A percentile compares a stretch with the other conserved stretches of the same genome.
Evolutionary conservation across 2,329 filamentous ascomycete genomes (phyloP).

Genomic region (Coniochaeta sp.): DNA sequence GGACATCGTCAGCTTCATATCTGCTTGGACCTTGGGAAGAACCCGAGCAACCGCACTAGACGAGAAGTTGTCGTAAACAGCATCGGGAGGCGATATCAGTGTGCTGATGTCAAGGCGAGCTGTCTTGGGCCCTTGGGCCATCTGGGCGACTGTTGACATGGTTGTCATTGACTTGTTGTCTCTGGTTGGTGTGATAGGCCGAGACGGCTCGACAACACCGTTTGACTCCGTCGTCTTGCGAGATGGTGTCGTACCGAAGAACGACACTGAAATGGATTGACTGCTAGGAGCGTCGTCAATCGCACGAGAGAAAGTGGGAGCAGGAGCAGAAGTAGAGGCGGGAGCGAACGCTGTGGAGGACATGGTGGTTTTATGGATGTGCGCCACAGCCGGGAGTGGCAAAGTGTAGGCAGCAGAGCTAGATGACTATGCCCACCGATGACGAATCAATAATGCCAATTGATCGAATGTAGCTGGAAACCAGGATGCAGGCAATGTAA

Average conservation of each 20-base stretch:
- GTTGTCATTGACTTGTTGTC: neutral
- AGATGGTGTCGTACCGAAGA: too few species aligned
- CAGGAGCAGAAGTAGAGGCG: neutral
- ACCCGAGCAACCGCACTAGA: slow-evolving; percentile 9
- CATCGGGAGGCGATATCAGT: slow-evolving; percentile 56
- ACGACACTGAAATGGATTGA: neutral
- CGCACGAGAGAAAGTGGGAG: neutral
- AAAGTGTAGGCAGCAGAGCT: slow-evolving; percentile 10
- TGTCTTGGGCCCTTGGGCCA: slow-evolving; percentile 25
- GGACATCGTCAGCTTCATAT: slow-evolving; percentile 16
- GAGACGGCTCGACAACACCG: neutral
- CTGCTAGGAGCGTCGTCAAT: neutral
- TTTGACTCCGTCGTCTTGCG: neutral
- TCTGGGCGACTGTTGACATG: neutral
- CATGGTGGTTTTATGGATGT: neutral
- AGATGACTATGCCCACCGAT: slow-evolving; percentile 2
- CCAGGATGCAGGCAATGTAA: neutral
- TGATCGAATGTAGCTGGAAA: neutral
- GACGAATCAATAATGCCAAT: slow-evolving; percentile 2
- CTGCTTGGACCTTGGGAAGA: slow-evolving; percentile 11
- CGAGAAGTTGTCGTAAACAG: slow-evolving; percentile 43
- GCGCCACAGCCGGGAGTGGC: slow-evolving; percentile 9
- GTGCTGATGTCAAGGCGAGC: slow-evolving; percentile 39
- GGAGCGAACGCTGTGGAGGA: neutral
- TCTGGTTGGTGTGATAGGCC: neutral